phyloP scores from a whole-genome alignment of 768 basidiomycete genomes.

The Mycena alexandri region DNA sequence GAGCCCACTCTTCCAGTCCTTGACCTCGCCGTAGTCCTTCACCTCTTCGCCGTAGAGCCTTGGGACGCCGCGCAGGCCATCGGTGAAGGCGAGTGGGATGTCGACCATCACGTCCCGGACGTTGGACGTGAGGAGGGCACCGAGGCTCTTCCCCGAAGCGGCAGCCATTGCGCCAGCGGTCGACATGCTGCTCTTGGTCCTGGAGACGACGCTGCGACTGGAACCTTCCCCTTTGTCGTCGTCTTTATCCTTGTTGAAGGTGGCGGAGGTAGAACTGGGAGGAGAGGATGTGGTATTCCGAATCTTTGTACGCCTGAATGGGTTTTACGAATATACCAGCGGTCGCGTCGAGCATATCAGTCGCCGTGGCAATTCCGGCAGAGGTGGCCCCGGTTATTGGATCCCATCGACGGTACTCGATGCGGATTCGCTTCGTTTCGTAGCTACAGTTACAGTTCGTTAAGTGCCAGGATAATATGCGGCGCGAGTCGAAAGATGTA shows the following conservation, averaged over 20 bases:
- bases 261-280: background rate
- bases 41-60: slow-evolving; percentile 51
- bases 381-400: slow-evolving; percentile 25
- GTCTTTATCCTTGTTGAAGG: too few relatives aligned
- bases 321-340: slow-evolving; percentile 31
- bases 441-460: background rate
- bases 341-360: slow-evolving; percentile 22
- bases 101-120: slow-evolving; percentile 48
- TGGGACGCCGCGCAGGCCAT: slow-evolving; percentile 53
- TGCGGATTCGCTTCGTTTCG: slow-evolving; percentile 15
- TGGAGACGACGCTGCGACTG: too few relatives aligned
- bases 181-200: slow-evolving; percentile 2
- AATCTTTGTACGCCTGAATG: slow-evolving; percentile 26
- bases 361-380: slow-evolving; percentile 9
- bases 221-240: too few relatives aligned
- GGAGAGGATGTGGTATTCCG: background rate
- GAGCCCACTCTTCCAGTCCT: slow-evolving; percentile 51
- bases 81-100: slow-evolving; percentile 47
- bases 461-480: background rate
- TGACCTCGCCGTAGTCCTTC: slow-evolving; percentile 47
- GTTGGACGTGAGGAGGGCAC: slow-evolving; percentile 29
- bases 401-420: slow-evolving; percentile 36
- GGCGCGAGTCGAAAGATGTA: background rate
- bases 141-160: slow-evolving; percentile 52
- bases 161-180: slow-evolving; percentile 45